A percentile compares a stretch with the other conserved stretches of the same genome.
Evolutionary conservation across 306 rosid genomes (phyloP).

Genomic region (Quercus parvula): DNA sequence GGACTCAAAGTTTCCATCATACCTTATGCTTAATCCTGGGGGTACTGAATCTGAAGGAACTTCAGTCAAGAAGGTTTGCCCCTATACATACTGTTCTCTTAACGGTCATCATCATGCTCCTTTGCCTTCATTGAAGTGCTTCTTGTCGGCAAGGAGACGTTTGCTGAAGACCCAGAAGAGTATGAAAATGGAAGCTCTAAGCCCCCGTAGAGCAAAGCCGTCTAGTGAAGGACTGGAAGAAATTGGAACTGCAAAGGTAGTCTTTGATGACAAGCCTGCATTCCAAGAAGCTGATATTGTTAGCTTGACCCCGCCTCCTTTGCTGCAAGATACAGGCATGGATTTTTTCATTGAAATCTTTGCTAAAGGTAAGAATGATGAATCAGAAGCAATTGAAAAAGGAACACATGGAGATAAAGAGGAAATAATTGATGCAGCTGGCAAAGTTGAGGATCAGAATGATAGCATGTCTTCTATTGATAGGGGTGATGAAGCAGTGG

Average conservation of each 20-base stretch:
- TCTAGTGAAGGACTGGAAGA: slow-evolving; percentile 21
- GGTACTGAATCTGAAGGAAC: slow-evolving; percentile 81
- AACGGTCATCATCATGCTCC: slow-evolving; percentile 76
- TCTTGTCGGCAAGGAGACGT: slow-evolving; percentile 70
- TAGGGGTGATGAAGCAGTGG: slow-evolving; percentile 18
- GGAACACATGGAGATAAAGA: slow-evolving; percentile 6
- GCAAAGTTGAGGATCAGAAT: slow-evolving; percentile 16
- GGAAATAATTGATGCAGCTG: neutral
- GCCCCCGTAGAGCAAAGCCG: slow-evolving; percentile 36
- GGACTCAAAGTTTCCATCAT: slow-evolving; percentile 69
- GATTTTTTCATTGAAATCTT: slow-evolving; percentile 64
- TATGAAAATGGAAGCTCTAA: slow-evolving; percentile 39
- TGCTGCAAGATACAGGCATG: slow-evolving; percentile 27
- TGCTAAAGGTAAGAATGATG: slow-evolving; percentile 26
- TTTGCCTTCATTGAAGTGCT: slow-evolving; percentile 74
- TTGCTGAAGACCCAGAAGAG: slow-evolving; percentile 60
- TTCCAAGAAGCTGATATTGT: slow-evolving; percentile 23
- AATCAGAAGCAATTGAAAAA: slow-evolving; percentile 5
- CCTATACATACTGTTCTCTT: slow-evolving; percentile 84
- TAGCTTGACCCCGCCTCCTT: slow-evolving; percentile 15
- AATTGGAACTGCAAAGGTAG: slow-evolving; percentile 18
- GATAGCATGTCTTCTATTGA: slow-evolving; percentile 15
- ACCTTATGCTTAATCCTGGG: slow-evolving; percentile 60
- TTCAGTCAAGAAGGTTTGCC: slow-evolving; percentile 77
- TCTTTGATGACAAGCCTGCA: slow-evolving; percentile 16